Percentiles rank a stretch among this genome's conserved stretches.
These are phyloP conservation scores for Fusarium tanahbumbuense DNA, from an alignment of 2,329 filamentous ascomycete species.

Conservation along the genomic window DNA sequence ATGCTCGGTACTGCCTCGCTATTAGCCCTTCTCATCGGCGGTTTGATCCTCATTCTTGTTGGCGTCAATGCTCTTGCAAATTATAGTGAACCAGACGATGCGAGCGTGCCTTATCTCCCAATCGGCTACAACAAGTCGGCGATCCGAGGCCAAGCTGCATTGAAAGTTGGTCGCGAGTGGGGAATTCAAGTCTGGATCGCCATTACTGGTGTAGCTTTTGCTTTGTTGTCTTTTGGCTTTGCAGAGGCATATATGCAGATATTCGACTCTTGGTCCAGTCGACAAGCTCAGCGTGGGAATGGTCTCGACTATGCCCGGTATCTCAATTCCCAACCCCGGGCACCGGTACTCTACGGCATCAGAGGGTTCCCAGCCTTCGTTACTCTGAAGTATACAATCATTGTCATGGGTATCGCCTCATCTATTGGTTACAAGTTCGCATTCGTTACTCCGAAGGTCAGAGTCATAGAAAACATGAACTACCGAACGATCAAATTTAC, in stretches of 20 bases:
- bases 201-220: slow-evolving; percentile 8
- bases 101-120: too few relatives aligned
- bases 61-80: neutral
- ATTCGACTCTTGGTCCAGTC: slow-evolving; percentile 10
- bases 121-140: neutral
- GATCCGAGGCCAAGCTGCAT: neutral
- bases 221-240: neutral
- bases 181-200: slow-evolving; percentile 7
- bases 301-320: slow-evolving; percentile 13
- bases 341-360: slow-evolving; percentile 4
- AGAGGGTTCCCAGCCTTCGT: slow-evolving; percentile 2
- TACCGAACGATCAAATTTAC: neutral
- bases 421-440: slow-evolving; percentile 13
- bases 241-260: slow-evolving; percentile 9
- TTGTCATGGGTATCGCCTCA: neutral
- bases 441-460: neutral
- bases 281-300: neutral
- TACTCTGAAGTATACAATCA: neutral
- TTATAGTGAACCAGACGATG: neutral
- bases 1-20: slow-evolving; percentile 10
- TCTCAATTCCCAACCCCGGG: slow-evolving; percentile 8
- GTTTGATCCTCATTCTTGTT: slow-evolving; percentile 2
- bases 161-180: slow-evolving; percentile 1
- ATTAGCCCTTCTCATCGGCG: neutral
- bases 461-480: neutral